Base-by-base conservation (phyloP, 176 grass and related monocot genomes). In the Musa schizocarpa region DNA sequence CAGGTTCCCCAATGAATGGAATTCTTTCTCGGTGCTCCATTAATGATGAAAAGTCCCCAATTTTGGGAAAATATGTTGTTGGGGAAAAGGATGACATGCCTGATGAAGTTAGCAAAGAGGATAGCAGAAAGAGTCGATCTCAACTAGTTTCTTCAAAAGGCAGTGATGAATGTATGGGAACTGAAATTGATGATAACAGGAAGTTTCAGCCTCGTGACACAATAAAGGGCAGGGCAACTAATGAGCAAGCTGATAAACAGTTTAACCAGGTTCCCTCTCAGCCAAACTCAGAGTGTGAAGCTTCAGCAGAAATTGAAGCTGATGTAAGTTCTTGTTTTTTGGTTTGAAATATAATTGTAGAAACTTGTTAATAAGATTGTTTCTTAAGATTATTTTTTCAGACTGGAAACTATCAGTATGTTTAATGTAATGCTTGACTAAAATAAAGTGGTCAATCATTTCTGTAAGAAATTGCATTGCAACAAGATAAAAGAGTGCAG, bases 291-390 rank as follows among this genome's bases (percentile, higher is more conserved):
- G 86, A 76, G 25, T 48, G 68, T 75, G 87, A 69, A 79, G 76
- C 17, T 53, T 87, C 80, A 76, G 50, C 17, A 73, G 65, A 82
- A 73, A 82, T 75, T 20, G 79, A 73, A 25, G 76, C 82, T 85
- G 77, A 85, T 83, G 90, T 92, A 81, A 92, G 90, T 87, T 84
- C 59, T 75, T 74, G 26, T 78, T 24, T 26, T 77, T 43, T 77
- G 23, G 54, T 19, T 79, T 80, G 68, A 24, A 48, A 20, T 19
- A 9, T 63, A 49, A 56, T 17, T 83, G 65, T 20, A 17, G 2
- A 12, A 17, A n/a, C 8, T 61, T 13, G n/a, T n/a, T 61, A 16
- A 17, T 7, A 16, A n/a, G n/a, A 61, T 17, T 7, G 3, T 17
- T 17, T 61, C 7, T 20, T 61, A 6, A 7, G n/a, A 61, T 13